Evolutionary conservation across 177 flowering plant genomes (phyloP).

Genomic region (Vitis hybrid): DNA sequence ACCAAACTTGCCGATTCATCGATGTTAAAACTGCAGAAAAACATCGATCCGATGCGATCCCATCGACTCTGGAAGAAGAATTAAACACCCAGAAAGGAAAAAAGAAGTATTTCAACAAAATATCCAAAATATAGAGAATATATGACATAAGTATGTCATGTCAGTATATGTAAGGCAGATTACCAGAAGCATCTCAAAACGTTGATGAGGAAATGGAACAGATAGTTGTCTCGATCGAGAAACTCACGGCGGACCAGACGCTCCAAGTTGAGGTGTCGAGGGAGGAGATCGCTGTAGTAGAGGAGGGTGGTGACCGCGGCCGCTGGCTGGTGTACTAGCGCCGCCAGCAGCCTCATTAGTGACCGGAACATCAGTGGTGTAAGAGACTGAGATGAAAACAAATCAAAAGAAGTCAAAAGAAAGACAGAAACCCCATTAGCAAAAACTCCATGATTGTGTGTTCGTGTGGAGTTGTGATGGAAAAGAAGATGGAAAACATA

Average conservation of each 20-base stretch:
- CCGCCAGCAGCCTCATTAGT: slow-evolving; percentile 30
- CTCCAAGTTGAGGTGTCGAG: slow-evolving; percentile 40
- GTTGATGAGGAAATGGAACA: slow-evolving; percentile 49
- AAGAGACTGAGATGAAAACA: slow-evolving; percentile 25
- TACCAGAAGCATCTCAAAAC: slow-evolving; percentile 41
- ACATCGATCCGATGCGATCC: too few species aligned
- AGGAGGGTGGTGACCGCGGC: slow-evolving; percentile 45
- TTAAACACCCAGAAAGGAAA: too few species aligned
- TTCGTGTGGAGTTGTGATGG: background rate
- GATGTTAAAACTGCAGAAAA: too few species aligned
- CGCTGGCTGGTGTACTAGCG: slow-evolving; percentile 39
- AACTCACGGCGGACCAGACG: slow-evolving; percentile 39
- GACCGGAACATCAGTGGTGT: slow-evolving; percentile 43
- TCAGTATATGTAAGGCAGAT: too few species aligned
- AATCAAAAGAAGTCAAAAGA: background rate
- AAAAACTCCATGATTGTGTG: too few species aligned
- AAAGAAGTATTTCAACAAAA: too few species aligned
- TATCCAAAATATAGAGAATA: too few species aligned
- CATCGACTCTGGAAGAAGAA: too few species aligned
- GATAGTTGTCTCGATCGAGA: slow-evolving; percentile 34
- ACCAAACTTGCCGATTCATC: too few species aligned
- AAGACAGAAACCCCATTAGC: background rate
- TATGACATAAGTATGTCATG: too few species aligned
- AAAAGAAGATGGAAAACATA: too few species aligned
- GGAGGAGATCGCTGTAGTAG: slow-evolving; percentile 55